Conservation (phyloP, 148 eudicot genomes). For the Nepenthes gracilis region DNA sequence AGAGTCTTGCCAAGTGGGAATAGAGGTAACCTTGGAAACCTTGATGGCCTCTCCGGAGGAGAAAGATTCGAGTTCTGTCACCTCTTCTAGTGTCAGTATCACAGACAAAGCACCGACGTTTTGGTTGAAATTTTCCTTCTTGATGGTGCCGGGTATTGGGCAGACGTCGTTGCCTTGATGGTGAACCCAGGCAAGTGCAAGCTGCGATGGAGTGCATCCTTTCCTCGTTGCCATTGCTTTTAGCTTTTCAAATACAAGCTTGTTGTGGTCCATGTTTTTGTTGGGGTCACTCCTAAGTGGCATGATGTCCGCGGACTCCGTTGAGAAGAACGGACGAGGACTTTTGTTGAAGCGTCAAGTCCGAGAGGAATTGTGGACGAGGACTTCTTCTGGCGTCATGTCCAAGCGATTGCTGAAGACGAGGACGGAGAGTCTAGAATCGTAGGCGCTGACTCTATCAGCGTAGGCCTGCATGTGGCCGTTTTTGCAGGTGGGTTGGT, state of each 20-base stretch:
- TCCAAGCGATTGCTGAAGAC: no score
- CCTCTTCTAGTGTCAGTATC: not conserved
- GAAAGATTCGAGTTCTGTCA: not conserved
- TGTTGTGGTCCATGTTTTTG: not conserved
- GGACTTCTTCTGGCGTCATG: no score
- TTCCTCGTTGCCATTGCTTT: not conserved
- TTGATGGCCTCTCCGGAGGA: not conserved
- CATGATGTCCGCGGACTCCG: no score
- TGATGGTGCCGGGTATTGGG: not conserved
- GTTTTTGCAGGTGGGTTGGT: no score
- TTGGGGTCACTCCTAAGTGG: no score
- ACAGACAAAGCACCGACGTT: conserved; percentile 2
- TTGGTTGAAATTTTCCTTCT: conserved; percentile 2
- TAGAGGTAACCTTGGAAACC: not conserved
- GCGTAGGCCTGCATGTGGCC: no score
- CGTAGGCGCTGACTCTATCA: no score
- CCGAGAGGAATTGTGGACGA: no score
- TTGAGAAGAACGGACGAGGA: no score
- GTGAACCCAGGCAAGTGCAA: not conserved
- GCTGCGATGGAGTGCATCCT: not conserved
- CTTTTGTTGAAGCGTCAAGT: no score
- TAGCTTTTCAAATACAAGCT: not conserved
- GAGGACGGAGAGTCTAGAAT: no score
- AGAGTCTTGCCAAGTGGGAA: not conserved
- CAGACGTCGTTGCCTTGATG: not conserved